Evolutionary conservation across 163 green algal species (phyloP), one percentile per base, ranked within the genome.

Genomic region (Trebouxia gelatinosa): DNA sequence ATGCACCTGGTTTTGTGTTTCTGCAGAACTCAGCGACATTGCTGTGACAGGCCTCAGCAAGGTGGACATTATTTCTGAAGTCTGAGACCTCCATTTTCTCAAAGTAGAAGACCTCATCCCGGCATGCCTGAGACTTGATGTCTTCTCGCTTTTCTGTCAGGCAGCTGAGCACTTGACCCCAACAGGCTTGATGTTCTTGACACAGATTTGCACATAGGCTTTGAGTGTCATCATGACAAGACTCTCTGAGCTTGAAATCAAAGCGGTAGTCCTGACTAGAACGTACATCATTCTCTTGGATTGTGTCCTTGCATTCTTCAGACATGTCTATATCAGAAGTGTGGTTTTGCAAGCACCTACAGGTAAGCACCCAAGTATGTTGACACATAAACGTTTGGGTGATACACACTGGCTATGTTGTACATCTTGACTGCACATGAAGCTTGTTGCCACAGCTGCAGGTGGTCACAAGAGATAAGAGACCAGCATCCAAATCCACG

Each of bases 81-180:
- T 96, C 90, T 0, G 70, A 84, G 16, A 92, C 90, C 85, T 97
- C 87, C 86, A 93, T 93, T 84, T 94, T 93, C 71, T 93, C 77
- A n/a, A 94, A 92, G 78, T 93, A 91, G 65, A 89, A 87, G 29
- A 97, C 87, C 84, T 97, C 93, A 58, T 93, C 84, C 39, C 82
- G 66, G 87, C 93, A 97, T 5, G 76, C 83, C 37, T 91, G 79
- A 21, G 35, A 80, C 39, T 84, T 87, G 59, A 98, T 88, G 31
- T 92, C 50, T 6, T 91, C 89, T 39, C 88, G 74, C 51, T 92
- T 90, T 40, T 95, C 87, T 5, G 72, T 82, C 31, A 98, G 86
- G 86, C 93, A 98, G 28, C 86, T 79, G 74, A 96, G 87, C 74
- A 97, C 92, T 61, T 77, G 85, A 62, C 92, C 92, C 29, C 86